Percentiles rank a stretch among this genome's conserved stretches.
phyloP scores from a whole-genome alignment of 129 eudicot genomes.

The Artemisia argyi region DNA sequence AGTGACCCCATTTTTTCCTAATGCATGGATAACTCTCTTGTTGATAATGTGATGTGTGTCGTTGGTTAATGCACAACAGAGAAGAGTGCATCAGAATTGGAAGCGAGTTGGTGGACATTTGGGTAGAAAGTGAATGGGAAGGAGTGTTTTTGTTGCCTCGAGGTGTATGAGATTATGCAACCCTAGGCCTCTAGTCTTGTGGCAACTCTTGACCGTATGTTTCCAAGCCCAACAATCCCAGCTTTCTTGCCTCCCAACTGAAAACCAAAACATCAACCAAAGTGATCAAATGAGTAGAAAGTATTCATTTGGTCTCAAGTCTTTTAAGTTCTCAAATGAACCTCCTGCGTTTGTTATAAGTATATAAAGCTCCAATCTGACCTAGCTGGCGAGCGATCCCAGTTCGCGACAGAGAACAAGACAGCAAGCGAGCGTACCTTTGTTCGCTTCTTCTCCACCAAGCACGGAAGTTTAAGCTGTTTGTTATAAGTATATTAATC shows the following conservation, averaged over 20 bases:
- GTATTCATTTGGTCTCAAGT: too few species aligned
- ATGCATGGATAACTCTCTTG: conserved; percentile 46
- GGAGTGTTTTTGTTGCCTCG: conserved; percentile 51
- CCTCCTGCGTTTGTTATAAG: too few species aligned
- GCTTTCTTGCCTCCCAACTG: conserved; percentile 70
- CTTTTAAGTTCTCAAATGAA: too few species aligned
- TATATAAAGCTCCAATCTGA: too few species aligned
- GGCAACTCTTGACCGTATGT: conserved; percentile 69
- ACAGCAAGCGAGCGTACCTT: too few species aligned
- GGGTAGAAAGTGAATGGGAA: conserved; percentile 43
- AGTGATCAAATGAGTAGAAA: conserved; percentile 32
- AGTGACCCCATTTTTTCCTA: conserved; percentile 64
- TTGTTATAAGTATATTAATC: too few species aligned
- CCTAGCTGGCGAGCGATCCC: too few species aligned
- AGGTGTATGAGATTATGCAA: conserved; percentile 59
- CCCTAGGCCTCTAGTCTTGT: conserved; percentile 71
- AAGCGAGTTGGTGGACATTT: conserved; percentile 48
- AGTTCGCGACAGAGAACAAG: rapidly evolving
- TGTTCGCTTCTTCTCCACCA: too few species aligned
- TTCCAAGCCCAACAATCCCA: conserved; percentile 89
- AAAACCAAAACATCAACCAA: conserved; percentile 7
- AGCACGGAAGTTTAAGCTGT: too few species aligned
- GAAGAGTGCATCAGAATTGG: conserved; percentile 48
- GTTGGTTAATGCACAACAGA: conserved; percentile 66
- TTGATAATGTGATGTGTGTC: conserved; percentile 63